Evolutionary conservation across 2,329 filamentous ascomycete species (phyloP), one percentile per base, ranked within the genome.

Genomic region (Fusarium sp.): DNA sequence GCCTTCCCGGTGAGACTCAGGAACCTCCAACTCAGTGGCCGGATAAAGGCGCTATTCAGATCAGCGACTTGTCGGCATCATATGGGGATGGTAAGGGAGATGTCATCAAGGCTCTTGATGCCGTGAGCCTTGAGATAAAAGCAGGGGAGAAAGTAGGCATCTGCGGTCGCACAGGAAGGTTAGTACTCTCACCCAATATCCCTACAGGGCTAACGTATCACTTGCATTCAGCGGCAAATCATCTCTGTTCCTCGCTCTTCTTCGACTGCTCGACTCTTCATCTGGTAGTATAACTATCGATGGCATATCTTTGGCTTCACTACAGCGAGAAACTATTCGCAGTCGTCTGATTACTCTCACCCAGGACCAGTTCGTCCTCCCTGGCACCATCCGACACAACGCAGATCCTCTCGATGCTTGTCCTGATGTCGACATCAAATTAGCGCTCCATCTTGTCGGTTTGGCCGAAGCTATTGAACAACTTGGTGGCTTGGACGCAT

Each of bases 361-460:
- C 1, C 84, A 86, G 73, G 83, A 86, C 20, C 78, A 83, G 0
- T 80, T 85, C 49, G 73, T 83, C 11, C 76, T 86, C 17, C 78
- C 79, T 0, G 83, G 81, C 14, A 82, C 77, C 1, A 74, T 87
- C 10, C 78, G 82, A 17, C 73, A 79, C 21, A 87, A 87, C 48
- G 74, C 83, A 9, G 82, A 86, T 50, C 83, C 84, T 0, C 69
- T 73, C 1, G 52, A 66, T 7, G 15, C 38, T 10, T 72, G 66
- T 49, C 73, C 76, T 8, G 76, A 82, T 24, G 69, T 75, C 7
- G 74, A 77, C 4, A 79, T 83, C 42, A 73, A 78, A 23, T 62
- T 72, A 10, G 80, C 79, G 0, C 75, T 88, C 4, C 69, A 77
- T 21, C 80, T 80, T 24, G 82, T 84, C 0, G 75, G 77, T 4